phyloP scores from a whole-genome alignment of 129 eudicot species.

The Flaveria bidentis region DNA sequence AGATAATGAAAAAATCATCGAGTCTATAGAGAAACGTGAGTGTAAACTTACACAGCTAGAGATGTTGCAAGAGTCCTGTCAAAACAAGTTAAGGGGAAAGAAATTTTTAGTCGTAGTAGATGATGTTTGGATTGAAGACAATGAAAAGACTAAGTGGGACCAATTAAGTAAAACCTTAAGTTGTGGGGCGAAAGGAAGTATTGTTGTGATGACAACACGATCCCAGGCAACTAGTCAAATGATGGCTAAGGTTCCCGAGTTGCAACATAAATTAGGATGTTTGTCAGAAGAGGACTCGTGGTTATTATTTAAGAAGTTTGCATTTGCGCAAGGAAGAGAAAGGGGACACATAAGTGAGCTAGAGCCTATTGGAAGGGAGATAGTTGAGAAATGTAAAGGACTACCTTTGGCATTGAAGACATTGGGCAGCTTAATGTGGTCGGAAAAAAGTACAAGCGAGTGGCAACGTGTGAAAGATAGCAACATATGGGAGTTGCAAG shows the following conservation, averaged over 20 bases:
- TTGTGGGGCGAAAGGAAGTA: slow-evolving; percentile 33
- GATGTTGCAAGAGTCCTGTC: slow-evolving; percentile 12
- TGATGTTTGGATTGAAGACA: slow-evolving; percentile 47
- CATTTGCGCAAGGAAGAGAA: slow-evolving; percentile 32
- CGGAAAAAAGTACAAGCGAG: neutral
- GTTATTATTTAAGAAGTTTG: slow-evolving; percentile 33
- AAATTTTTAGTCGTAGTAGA: slow-evolving; percentile 39
- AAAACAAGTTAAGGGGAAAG: slow-evolving; percentile 11
- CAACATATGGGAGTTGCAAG: slow-evolving; percentile 12
- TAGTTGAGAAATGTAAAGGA: slow-evolving; percentile 27
- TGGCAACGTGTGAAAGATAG: slow-evolving; percentile 14
- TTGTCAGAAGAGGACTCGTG: slow-evolving; percentile 31
- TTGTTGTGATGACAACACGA: slow-evolving; percentile 34
- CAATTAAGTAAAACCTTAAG: slow-evolving; percentile 28
- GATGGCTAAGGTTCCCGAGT: slow-evolving; percentile 26
- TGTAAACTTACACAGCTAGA: slow-evolving; percentile 8
- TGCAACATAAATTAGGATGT: slow-evolving; percentile 26
- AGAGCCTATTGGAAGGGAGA: slow-evolving; percentile 28
- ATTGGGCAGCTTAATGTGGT: slow-evolving; percentile 22
- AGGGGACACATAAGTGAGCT: slow-evolving; percentile 18
- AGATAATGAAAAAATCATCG: neutral
- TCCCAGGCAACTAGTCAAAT: slow-evolving; percentile 16
- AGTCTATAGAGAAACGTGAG: neutral
- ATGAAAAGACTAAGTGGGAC: slow-evolving; percentile 25
- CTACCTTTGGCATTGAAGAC: slow-evolving; percentile 15